phyloP scores from a whole-genome alignment of 2,329 filamentous ascomycete species.

The Mollisiaceae sp. region DNA sequence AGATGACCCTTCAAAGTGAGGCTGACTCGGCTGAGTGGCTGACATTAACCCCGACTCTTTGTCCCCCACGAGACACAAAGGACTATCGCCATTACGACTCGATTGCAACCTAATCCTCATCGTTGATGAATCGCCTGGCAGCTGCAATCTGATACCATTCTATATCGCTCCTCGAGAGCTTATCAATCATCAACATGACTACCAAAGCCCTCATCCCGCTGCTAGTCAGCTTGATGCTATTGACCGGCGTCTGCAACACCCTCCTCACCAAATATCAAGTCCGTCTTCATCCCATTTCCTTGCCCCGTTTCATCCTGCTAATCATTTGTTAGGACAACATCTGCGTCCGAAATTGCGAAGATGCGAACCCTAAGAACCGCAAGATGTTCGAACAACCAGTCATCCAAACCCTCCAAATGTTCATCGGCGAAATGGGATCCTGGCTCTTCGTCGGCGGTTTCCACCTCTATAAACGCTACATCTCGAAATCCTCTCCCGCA shows the following conservation, averaged over 20 bases:
- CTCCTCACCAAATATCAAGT: conserved; percentile 97
- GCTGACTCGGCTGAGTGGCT: conserved; percentile 5
- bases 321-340: conserved; percentile 76
- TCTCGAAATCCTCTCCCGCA: conserved; percentile 49
- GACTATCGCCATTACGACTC: neutral
- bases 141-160: neutral
- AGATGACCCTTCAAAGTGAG: neutral
- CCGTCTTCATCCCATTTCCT: conserved; percentile 38
- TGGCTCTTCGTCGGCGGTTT: conserved; percentile 86
- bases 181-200: conserved; percentile 60
- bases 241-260: conserved; percentile 96
- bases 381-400: conserved; percentile 91
- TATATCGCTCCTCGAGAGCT: conserved; percentile 2
- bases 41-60: neutral
- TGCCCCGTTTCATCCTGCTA: neutral
- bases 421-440: conserved; percentile 93
- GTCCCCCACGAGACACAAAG: conserved; percentile 3
- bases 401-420: conserved; percentile 97
- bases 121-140: neutral
- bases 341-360: conserved; percentile 89
- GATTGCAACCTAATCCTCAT: neutral
- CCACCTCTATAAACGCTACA: conserved; percentile 66
- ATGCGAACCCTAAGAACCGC: conserved; percentile 67
- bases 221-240: conserved; percentile 92
- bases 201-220: conserved; percentile 76